These are phyloP conservation scores for Yamadazyma atmosphaerica DNA, from an alignment of 1,139 yeast genomes.

Conservation along the genomic window DNA sequence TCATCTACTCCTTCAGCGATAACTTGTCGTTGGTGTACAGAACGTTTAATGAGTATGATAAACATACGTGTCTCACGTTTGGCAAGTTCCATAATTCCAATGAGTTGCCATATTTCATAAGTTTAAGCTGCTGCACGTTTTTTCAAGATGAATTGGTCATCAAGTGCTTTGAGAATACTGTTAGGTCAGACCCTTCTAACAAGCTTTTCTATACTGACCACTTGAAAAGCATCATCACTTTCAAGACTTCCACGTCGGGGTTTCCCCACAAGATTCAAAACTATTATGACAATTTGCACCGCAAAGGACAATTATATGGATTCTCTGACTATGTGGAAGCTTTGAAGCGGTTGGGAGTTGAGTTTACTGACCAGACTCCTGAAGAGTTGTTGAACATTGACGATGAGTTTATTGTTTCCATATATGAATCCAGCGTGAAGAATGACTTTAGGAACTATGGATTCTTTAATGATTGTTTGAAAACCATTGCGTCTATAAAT, in stretches of 20 bases:
- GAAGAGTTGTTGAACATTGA: slow-evolving; percentile 24
- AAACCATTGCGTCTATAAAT: slow-evolving; percentile 45
- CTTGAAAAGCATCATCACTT: slow-evolving; percentile 22
- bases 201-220: slow-evolving; percentile 71
- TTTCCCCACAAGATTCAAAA: slow-evolving; percentile 29
- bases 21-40: slow-evolving; percentile 36
- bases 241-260: slow-evolving; percentile 12
- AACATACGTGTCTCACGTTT: slow-evolving; percentile 30
- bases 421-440: slow-evolving; percentile 43
- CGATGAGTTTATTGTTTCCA: slow-evolving; percentile 44
- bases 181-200: slow-evolving; percentile 52
- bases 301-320: slow-evolving; percentile 62
- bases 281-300: slow-evolving; percentile 34
- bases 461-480: slow-evolving; percentile 38
- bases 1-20: slow-evolving; percentile 39
- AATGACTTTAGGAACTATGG: slow-evolving; percentile 35
- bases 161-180: slow-evolving; percentile 59
- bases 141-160: slow-evolving; percentile 65
- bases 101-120: slow-evolving; percentile 37
- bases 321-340: slow-evolving; percentile 58
- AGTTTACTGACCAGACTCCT: slow-evolving; percentile 8
- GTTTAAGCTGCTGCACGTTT: slow-evolving; percentile 57
- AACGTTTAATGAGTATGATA: slow-evolving; percentile 45
- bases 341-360: slow-evolving; percentile 50
- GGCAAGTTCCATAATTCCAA: slow-evolving; percentile 26